A percentile compares a stretch with the other conserved stretches of the same genome.
Evolutionary conservation across 257 asterid species (phyloP).

Genomic region (Capsicum rhomboideum): DNA sequence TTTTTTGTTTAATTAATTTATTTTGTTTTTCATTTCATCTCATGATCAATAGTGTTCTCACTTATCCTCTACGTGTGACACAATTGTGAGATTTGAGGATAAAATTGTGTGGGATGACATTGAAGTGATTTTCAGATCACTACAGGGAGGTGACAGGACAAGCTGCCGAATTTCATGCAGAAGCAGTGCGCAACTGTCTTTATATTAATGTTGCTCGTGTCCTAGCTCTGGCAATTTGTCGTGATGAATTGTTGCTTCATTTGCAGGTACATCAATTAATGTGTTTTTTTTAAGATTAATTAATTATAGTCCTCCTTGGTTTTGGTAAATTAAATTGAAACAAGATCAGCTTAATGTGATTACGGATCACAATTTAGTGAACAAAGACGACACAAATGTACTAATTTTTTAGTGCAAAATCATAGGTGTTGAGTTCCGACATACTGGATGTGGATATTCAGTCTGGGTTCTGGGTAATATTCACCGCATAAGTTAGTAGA

Average conservation of each 20-base stretch:
- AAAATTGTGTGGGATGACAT: background rate
- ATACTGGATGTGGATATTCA: too few species aligned
- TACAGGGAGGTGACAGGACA: background rate
- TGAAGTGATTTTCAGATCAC: background rate
- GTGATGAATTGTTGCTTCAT: background rate
- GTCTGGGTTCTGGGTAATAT: too few species aligned
- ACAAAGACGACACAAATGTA: background rate
- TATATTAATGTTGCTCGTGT: background rate
- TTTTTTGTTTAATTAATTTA: too few species aligned
- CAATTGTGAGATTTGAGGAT: background rate
- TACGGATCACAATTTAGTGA: background rate
- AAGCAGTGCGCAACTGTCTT: background rate
- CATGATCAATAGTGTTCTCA: too few species aligned
- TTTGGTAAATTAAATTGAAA: background rate
- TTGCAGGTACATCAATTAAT: background rate
- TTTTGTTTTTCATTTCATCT: too few species aligned
- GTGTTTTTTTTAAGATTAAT: background rate
- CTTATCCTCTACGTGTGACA: too few species aligned
- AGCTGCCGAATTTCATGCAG: background rate
- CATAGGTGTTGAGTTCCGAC: too few species aligned
- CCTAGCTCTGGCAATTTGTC: background rate
- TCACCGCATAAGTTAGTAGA: too few species aligned
- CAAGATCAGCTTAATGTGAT: background rate
- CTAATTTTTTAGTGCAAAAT: background rate
- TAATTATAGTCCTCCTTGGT: background rate